Conservation (phyloP, 441 rosid species). For the Brassica balearica region DNA sequence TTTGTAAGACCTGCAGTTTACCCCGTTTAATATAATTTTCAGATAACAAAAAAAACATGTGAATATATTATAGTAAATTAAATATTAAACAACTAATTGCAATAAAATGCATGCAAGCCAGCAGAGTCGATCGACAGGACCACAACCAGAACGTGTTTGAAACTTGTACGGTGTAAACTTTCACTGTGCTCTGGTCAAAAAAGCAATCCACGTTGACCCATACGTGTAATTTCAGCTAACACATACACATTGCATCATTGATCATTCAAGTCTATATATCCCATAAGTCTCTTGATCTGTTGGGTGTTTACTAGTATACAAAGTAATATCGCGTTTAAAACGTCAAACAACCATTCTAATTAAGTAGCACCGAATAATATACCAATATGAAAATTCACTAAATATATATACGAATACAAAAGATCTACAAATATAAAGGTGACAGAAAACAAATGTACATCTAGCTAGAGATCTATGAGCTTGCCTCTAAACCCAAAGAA, state of each 20-base stretch:
- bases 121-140: neutral
- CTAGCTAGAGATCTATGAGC: too few relatives aligned
- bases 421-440: too few relatives aligned
- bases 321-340: neutral
- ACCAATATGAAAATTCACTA: too few relatives aligned
- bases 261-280: neutral
- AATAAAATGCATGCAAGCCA: neutral
- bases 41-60: too few relatives aligned
- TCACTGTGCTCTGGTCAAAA: neutral
- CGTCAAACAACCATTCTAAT: neutral
- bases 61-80: neutral
- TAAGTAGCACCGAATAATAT: neutral
- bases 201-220: slow-evolving; percentile 1
- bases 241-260: slow-evolving; percentile 2
- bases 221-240: neutral
- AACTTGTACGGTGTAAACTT: slow-evolving; percentile 1
- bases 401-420: too few relatives aligned
- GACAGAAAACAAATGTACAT: too few relatives aligned
- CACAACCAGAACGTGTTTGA: neutral
- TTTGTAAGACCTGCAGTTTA: too few relatives aligned
- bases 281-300: slow-evolving; percentile 5
- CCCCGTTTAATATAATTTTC: too few relatives aligned
- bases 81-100: too few relatives aligned
- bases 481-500: neutral
- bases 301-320: neutral